phyloP scores from a whole-genome alignment of 2,329 filamentous ascomycete species.

The Cladosporium sp. region DNA sequence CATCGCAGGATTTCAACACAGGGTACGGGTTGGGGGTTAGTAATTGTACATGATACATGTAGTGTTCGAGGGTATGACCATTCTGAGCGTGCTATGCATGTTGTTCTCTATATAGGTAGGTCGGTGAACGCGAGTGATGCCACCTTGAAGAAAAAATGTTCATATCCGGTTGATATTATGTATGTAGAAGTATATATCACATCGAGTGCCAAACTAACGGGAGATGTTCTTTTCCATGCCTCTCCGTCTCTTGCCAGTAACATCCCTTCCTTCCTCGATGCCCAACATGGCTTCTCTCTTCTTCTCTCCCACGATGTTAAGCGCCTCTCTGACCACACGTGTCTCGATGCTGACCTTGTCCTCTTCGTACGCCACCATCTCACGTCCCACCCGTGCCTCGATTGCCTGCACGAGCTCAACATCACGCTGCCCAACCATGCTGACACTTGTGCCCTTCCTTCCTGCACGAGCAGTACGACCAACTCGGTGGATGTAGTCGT shows the following conservation, averaged over 20 bases:
- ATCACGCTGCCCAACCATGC: constrained; percentile 88
- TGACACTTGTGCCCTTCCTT: constrained; percentile 74
- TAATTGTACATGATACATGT: too few relatives aligned
- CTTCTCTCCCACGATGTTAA: constrained; percentile 92
- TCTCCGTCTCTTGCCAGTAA: constrained; percentile 66
- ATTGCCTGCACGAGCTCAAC: constrained; percentile 88
- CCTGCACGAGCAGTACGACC: constrained; percentile 93
- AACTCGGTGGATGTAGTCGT: constrained; percentile 96
- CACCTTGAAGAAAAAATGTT: too few relatives aligned
- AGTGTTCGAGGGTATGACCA: too few relatives aligned
- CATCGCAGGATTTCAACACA: too few relatives aligned
- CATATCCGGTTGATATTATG: too few relatives aligned
- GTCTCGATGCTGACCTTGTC: constrained; percentile 93
- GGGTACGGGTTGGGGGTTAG: too few relatives aligned
- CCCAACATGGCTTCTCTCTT: constrained; percentile 87
- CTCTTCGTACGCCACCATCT: constrained; percentile 81
- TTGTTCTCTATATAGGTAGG: too few relatives aligned
- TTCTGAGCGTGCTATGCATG: too few relatives aligned
- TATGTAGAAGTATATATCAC: too few relatives aligned
- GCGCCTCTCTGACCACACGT: constrained; percentile 73
- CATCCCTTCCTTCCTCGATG: constrained; percentile 87
- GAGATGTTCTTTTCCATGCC: constrained; percentile 3
- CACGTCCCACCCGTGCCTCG: constrained; percentile 71
- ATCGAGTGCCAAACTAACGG: not conserved
- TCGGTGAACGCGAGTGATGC: too few relatives aligned